Conservation (phyloP, 768 basidiomycete species). For the Auricularia cornea region DNA sequence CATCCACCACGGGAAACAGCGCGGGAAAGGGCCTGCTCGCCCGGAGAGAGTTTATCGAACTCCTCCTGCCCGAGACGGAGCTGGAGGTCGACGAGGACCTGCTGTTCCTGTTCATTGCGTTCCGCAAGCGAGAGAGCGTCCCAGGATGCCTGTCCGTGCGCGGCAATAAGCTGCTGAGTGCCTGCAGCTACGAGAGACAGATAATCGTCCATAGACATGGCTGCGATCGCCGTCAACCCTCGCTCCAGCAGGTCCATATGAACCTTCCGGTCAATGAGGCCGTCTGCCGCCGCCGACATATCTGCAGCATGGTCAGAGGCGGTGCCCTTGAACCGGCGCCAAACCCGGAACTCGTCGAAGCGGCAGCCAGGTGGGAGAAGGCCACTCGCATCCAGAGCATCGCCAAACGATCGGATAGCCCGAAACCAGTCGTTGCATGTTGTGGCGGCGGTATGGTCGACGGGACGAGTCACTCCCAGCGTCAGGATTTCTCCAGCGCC, state of each 20-base stretch:
- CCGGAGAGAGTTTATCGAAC: constrained; percentile 9
- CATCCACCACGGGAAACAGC: constrained; percentile 31
- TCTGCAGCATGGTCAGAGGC: no score
- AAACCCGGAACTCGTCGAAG: no score
- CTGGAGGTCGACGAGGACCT: constrained; percentile 13
- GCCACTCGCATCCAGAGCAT: no score
- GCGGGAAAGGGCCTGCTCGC: constrained; percentile 10
- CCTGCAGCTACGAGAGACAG: constrained; percentile 17
- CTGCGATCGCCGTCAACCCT: no score
- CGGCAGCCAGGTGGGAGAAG: no score
- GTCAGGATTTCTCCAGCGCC: neutral
- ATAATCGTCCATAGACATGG: neutral
- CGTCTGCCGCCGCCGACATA: no score
- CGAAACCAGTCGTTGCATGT: no score
- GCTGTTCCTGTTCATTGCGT: constrained; percentile 2
- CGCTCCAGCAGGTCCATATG: no score
- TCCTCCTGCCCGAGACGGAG: constrained; percentile 10
- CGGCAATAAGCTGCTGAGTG: constrained; percentile 19
- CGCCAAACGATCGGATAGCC: no score
- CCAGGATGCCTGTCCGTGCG: constrained; percentile 12
- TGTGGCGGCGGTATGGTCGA: neutral
- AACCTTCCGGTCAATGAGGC: no score
- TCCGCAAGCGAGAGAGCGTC: constrained; percentile 9
- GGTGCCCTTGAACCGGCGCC: no score
- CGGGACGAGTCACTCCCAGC: neutral